Conservation (phyloP, 2,329 filamentous ascomycete species). For the Daldinia sp. region DNA sequence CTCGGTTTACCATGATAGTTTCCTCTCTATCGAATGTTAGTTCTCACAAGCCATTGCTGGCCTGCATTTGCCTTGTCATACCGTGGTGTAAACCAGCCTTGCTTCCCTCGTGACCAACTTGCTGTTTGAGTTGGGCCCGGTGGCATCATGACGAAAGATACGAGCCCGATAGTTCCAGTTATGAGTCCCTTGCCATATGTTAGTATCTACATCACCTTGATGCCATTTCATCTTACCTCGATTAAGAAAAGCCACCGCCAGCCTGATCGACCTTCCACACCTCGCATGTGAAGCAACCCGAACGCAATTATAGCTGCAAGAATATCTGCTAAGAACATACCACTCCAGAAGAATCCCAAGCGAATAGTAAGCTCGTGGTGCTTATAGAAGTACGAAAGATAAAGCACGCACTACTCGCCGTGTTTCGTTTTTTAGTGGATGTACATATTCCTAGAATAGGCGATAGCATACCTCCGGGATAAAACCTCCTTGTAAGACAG, state of each 20-base stretch:
- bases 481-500: slow-evolving; percentile 45
- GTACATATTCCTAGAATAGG: not conserved
- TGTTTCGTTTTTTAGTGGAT: not conserved
- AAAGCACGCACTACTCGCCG: slow-evolving; percentile 42
- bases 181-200: slow-evolving; percentile 37
- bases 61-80: slow-evolving; percentile 7
- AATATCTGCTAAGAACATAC: slow-evolving; percentile 47
- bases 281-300: slow-evolving; percentile 49
- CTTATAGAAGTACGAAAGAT: slow-evolving; percentile 48
- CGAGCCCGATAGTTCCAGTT: slow-evolving; percentile 53
- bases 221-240: slow-evolving; percentile 51
- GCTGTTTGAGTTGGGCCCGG: slow-evolving; percentile 56
- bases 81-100: slow-evolving; percentile 64
- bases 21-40: slow-evolving; percentile 51
- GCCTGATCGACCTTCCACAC: slow-evolving; percentile 47
- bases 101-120: slow-evolving; percentile 56
- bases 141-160: slow-evolving; percentile 61
- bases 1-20: slow-evolving; percentile 64
- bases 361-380: slow-evolving; percentile 50
- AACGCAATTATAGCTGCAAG: slow-evolving; percentile 49
- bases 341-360: slow-evolving; percentile 51
- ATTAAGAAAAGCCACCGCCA: slow-evolving; percentile 63
- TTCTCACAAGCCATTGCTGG: not conserved
- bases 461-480: slow-evolving; percentile 43
- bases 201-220: not conserved